Evolutionary conservation across 2,329 filamentous ascomycete genomes (phyloP), one percentile per base, ranked within the genome.

Genomic region (Fusarium torreyae): DNA sequence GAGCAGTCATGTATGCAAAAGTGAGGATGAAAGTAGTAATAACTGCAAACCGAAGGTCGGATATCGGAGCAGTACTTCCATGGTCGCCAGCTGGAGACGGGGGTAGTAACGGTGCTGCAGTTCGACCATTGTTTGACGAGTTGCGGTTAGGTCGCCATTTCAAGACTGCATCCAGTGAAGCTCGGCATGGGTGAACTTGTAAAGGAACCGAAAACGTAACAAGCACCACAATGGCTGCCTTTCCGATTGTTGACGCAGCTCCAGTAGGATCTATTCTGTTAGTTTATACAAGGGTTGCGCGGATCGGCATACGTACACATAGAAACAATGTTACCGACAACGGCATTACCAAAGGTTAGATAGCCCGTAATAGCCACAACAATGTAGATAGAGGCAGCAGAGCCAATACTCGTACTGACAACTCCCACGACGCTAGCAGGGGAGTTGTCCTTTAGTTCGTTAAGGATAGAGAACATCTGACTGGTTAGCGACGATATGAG

Each of bases 401-500:
- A 91, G 20, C 96, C 96, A 72, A 97, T 97, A 74, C 94, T 97
- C 6, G 91, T 87, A 22, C 87, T 84, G 14, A 98, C 90, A 10
- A 99, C 94, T 17, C 88, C 87, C 1, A 94, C 91, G 9, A 95
- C 91, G 66, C 91, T 84, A 18, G 78, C 81, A 20, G 93, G 93
- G 5, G 92, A 92, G 79, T 94, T 94, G 77, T 97, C 91, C 61
- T 89, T 87, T 71, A 99, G 94, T 81, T 99, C 96, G 75, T 99
- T 99, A 44, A 99, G 83, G 70, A 99, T 97, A 13, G 95, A 97
- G 79, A 99, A 99, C 96, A 99, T 99, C 93, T 96, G 72, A 31
- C 2, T 15, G 10, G 22, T 57, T 57, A 74, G 53, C 58, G 20
- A 31, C 20, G 36, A 20, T 20, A 40, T 17, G 40, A 8, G 15